A percentile compares a stretch with the other conserved stretches of the same genome.
These are phyloP conservation scores for Linnemannia elongata DNA, from an alignment of 192 early-diverging fungal genomes.

Conservation along the genomic window DNA sequence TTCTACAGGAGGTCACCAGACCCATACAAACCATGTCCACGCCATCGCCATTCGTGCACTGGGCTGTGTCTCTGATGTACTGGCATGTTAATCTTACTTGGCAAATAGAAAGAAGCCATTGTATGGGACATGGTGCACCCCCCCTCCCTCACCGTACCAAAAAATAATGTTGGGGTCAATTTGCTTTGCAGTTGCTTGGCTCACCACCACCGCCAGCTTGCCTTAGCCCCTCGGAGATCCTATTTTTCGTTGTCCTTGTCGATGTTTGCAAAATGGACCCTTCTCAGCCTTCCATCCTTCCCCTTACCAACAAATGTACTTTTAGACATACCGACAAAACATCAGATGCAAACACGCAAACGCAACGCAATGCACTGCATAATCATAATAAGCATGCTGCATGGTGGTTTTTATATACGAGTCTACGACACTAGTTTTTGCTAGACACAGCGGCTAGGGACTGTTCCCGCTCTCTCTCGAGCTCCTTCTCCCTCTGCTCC, in stretches of 20 bases:
- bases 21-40: neutral
- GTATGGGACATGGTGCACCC: neutral
- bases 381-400: neutral
- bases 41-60: neutral
- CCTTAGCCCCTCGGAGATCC: neutral
- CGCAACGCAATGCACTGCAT: neutral
- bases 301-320: neutral
- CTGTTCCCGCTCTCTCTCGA: constrained; percentile 1
- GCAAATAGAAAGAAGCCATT: neutral
- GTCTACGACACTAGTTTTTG: neutral
- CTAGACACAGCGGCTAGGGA: neutral
- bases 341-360: neutral
- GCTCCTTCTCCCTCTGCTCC: constrained; percentile 12
- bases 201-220: neutral
- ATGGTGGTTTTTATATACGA: neutral
- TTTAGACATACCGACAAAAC: neutral
- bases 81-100: neutral
- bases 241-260: neutral
- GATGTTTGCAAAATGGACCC: neutral
- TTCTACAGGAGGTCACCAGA: neutral
- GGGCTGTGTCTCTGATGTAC: neutral
- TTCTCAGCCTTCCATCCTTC: constrained; percentile 1
- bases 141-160: neutral
- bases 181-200: neutral
- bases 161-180: neutral